These are phyloP conservation scores for Oehlia diaphana DNA, from an alignment of 192 early-diverging fungal species.

Conservation along the genomic window DNA sequence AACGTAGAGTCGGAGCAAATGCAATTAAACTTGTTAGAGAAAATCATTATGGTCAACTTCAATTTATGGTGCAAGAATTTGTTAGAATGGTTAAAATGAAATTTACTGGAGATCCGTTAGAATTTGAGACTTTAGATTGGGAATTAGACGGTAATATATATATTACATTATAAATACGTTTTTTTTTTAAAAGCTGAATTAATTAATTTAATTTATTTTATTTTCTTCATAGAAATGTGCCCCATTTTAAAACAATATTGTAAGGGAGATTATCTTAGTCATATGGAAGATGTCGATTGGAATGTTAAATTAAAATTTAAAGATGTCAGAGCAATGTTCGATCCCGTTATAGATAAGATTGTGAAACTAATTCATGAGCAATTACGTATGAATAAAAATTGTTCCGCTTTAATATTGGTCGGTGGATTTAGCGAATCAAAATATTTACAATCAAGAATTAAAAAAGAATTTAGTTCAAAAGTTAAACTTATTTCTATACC, in stretches of 20 bases:
- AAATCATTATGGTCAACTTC: neutral
- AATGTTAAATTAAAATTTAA: neutral
- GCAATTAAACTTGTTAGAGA: neutral
- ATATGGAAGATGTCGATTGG: slow-evolving; percentile 3
- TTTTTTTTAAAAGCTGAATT: too few species aligned
- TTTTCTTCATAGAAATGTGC: neutral
- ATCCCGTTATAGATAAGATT: slow-evolving; percentile 54
- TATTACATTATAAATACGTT: too few species aligned
- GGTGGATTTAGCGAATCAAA: slow-evolving; percentile 59
- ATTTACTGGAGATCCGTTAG: neutral
- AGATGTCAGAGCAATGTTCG: slow-evolving; percentile 36
- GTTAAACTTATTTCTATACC: slow-evolving; percentile 50
- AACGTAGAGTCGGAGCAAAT: neutral
- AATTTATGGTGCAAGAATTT: neutral
- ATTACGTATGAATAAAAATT: slow-evolving; percentile 39
- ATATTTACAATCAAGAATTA: slow-evolving; percentile 53
- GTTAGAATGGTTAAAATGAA: neutral
- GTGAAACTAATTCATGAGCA: slow-evolving; percentile 52
- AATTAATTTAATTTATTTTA: too few species aligned
- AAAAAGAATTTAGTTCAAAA: slow-evolving; percentile 48
- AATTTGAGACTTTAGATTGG: neutral
- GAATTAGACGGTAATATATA: neutral
- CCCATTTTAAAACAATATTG: neutral
- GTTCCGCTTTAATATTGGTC: slow-evolving; percentile 53
- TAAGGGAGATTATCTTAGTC: neutral